phyloP scores from a whole-genome alignment of 78 protist genomes.

The Andalucia godoyi region DNA sequence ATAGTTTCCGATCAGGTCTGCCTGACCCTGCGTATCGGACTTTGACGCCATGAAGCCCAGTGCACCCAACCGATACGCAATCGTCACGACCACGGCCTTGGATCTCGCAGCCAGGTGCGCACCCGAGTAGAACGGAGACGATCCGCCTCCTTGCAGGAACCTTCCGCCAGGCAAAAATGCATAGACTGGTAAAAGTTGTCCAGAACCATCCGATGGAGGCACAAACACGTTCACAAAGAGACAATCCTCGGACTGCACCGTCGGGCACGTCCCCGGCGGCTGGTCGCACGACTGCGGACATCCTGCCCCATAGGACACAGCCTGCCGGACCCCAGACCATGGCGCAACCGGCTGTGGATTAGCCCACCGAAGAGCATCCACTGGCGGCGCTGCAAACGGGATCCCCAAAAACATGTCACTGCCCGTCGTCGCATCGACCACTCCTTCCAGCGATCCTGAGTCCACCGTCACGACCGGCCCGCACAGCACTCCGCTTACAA shows the following conservation, averaged over 20 bases:
- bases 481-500: no score
- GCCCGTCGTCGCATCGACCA: no score
- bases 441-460: no score
- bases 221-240: slow-evolving; percentile 29
- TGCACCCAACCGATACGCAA: slow-evolving; percentile 5
- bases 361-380: background rate
- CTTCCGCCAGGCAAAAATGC: slow-evolving; percentile 34
- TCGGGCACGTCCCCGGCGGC: background rate
- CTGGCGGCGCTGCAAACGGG: background rate
- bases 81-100: background rate
- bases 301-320: background rate
- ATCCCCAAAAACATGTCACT: no score
- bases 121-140: background rate
- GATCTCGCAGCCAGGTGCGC: slow-evolving; percentile 1
- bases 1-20: background rate
- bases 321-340: background rate
- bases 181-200: slow-evolving; percentile 13
- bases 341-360: background rate
- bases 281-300: background rate
- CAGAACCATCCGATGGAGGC: slow-evolving; percentile 5
- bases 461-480: no score
- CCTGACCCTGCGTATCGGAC: background rate
- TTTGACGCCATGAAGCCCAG: background rate
- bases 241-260: slow-evolving; percentile 46
- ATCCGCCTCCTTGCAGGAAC: slow-evolving; percentile 4